phyloP scores from a whole-genome alignment of 345 rosid species.

The Punica granatum region DNA sequence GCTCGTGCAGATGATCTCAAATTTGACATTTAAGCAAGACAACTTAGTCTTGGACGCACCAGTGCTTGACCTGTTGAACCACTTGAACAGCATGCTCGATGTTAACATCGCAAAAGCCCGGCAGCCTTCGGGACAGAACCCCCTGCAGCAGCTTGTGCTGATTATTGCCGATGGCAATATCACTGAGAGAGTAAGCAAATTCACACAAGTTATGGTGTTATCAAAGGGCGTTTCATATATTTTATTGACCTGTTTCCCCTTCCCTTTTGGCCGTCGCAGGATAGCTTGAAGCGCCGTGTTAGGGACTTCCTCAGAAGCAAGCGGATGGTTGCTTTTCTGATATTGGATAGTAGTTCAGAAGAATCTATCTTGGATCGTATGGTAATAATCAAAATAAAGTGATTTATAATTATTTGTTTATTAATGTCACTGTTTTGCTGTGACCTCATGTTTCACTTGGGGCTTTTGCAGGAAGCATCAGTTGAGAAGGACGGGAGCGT shows the following conservation, averaged over 20 bases:
- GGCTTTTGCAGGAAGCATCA: conserved; percentile 37
- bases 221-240: not conserved
- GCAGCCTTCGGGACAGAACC: conserved; percentile 89
- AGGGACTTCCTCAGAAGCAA: conserved; percentile 63
- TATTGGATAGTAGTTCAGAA: conserved; percentile 60
- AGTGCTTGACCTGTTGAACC: conserved; percentile 62
- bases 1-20: conserved; percentile 67
- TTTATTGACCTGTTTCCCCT: not conserved
- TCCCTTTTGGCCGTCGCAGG: conserved; percentile 23
- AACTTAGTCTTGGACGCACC: conserved; percentile 76
- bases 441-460: not conserved
- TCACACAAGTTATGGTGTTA: not conserved
- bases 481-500: conserved; percentile 26
- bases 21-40: conserved; percentile 81
- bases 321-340: conserved; percentile 88
- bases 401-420: not conserved
- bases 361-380: conserved; percentile 60
- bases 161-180: conserved; percentile 86
- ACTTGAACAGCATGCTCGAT: conserved; percentile 66
- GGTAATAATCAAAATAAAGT: conserved; percentile 37
- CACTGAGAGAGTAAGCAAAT: conserved; percentile 61
- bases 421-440: no score
- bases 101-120: conserved; percentile 53
- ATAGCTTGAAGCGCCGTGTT: conserved; percentile 57
- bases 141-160: conserved; percentile 90